phyloP scores from a whole-genome alignment of 2,329 filamentous ascomycete species.

The Phaeosphaeriaceae sp. region DNA sequence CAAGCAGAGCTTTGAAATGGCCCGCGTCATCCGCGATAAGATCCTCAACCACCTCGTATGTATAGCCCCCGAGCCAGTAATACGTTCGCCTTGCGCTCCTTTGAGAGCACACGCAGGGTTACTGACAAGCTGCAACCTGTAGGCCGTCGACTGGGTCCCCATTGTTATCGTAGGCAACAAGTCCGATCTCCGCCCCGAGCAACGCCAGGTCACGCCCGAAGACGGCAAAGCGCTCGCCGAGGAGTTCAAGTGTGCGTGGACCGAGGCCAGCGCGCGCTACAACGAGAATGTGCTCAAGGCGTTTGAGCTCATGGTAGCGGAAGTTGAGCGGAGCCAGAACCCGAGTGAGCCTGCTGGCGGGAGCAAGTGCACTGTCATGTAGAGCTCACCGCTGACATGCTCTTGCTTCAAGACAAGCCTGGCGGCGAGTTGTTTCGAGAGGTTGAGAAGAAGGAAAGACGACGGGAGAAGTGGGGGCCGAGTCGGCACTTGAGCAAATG shows the following conservation, averaged over 20 bases:
- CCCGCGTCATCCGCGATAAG: slow-evolving; percentile 93
- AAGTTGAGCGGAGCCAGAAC: slow-evolving; percentile 94
- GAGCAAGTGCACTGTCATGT: slow-evolving; percentile 89
- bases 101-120: background rate
- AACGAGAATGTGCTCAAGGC: slow-evolving; percentile 92
- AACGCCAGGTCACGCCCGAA: slow-evolving; percentile 86
- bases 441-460: slow-evolving; percentile 4
- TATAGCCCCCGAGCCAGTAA: slow-evolving; percentile 15
- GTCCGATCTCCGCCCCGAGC: slow-evolving; percentile 88
- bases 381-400: slow-evolving; percentile 38
- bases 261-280: slow-evolving; percentile 91
- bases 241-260: slow-evolving; percentile 91
- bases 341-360: slow-evolving; percentile 82
- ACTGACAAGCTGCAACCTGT: slow-evolving; percentile 17
- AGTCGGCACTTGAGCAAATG: background rate
- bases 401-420: slow-evolving; percentile 11
- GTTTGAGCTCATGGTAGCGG: slow-evolving; percentile 91
- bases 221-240: slow-evolving; percentile 85
- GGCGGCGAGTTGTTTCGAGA: slow-evolving; percentile 4
- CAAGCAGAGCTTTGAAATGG: slow-evolving; percentile 95
- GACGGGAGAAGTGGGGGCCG: slow-evolving; percentile 3
- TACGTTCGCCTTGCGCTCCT: slow-evolving; percentile 4
- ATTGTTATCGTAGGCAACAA: slow-evolving; percentile 98
- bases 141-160: slow-evolving; percentile 92
- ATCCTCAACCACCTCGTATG: slow-evolving; percentile 92